These are phyloP conservation scores for Pseudozyma pruni DNA, from an alignment of 1,284 basidiomycete species.

Conservation along the genomic window DNA sequence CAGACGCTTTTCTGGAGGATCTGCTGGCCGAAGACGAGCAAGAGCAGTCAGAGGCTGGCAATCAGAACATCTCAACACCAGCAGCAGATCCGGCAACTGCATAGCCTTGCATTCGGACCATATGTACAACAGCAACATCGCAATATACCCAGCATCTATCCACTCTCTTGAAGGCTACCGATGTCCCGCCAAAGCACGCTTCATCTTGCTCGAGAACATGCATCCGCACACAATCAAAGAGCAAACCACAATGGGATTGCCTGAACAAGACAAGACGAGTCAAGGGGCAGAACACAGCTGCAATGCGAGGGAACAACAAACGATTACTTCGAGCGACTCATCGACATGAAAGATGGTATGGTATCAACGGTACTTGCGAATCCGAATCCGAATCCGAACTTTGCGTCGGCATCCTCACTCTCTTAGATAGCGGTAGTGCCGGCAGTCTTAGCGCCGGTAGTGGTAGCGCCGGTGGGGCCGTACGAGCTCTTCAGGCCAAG, in stretches of 20 bases:
- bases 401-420: no score
- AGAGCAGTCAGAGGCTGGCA: background rate
- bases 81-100: background rate
- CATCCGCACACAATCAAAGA: no score
- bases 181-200: background rate
- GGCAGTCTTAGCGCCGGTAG: constrained; percentile 9
- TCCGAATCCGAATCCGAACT: no score
- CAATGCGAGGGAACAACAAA: no score
- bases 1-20: constrained; percentile 41
- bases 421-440: constrained; percentile 24
- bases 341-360: constrained; percentile 13
- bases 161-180: no score
- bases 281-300: no score
- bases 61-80: background rate
- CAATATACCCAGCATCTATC: constrained; percentile 2
- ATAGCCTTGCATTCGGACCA: background rate
- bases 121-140: background rate
- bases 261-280: no score
- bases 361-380: constrained; percentile 18
- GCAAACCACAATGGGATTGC: constrained; percentile 1
- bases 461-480: constrained; percentile 1
- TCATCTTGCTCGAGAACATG: no score
- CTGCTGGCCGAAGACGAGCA: constrained; percentile 3
- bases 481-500: constrained; percentile 32
- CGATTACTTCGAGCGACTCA: no score